These are phyloP conservation scores for Plantago coronopus DNA, from an alignment of 305 asterid genomes.

Conservation along the genomic window DNA sequence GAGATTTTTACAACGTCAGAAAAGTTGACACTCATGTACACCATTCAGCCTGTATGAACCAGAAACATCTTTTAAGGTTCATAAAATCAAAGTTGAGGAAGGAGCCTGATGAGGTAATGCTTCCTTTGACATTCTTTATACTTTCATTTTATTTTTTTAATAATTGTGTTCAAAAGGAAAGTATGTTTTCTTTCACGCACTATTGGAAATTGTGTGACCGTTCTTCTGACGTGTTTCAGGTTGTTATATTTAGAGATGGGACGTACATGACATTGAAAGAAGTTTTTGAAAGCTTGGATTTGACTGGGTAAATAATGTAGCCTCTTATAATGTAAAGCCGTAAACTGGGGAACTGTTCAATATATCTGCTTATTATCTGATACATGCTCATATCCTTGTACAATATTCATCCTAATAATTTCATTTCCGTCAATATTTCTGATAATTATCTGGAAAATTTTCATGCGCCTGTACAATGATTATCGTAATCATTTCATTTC, in stretches of 20 bases:
- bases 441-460: constrained; percentile 9
- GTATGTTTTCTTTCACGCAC: constrained; percentile 7
- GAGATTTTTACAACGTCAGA: constrained; percentile 95
- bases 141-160: constrained; percentile 11
- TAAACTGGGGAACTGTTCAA: constrained; percentile 2
- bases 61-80: constrained; percentile 91
- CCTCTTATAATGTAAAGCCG: constrained; percentile 5
- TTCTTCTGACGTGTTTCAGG: constrained; percentile 40
- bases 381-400: neutral
- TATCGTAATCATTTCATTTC: too few relatives aligned
- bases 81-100: constrained; percentile 92
- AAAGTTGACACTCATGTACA: constrained; percentile 99
- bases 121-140: constrained; percentile 18
- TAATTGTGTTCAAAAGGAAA: constrained; percentile 12
- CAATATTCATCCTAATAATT: too few relatives aligned
- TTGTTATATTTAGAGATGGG: constrained; percentile 85
- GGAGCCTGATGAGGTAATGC: constrained; percentile 92
- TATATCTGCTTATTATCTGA: constrained; percentile 18
- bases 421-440: constrained; percentile 19
- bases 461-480: neutral
- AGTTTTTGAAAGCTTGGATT: constrained; percentile 98
- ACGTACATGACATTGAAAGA: constrained; percentile 92
- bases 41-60: constrained; percentile 99
- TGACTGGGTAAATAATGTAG: constrained; percentile 63
- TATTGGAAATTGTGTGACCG: constrained; percentile 6